A percentile compares a stretch with the other conserved stretches of the same genome.
These are phyloP conservation scores for Warburgia ugandensis DNA, from an alignment of 164 flowering plant species.

Conservation along the genomic window DNA sequence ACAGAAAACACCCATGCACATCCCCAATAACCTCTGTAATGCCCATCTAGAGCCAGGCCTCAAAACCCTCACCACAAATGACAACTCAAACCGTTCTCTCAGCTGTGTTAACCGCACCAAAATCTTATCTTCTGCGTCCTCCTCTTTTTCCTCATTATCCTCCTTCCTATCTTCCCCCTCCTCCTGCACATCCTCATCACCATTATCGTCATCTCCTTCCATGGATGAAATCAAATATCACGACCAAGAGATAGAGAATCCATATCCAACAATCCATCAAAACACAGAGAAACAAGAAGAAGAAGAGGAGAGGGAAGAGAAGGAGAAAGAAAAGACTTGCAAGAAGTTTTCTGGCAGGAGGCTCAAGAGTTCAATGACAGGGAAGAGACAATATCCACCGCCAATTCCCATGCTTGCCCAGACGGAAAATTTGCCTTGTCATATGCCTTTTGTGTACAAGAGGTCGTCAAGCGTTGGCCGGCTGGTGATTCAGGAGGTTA, in stretches of 20 bases:
- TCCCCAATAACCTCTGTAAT: too few species aligned
- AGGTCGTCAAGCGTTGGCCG: constrained; percentile 24
- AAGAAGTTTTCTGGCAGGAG: not conserved
- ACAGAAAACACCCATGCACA: too few species aligned
- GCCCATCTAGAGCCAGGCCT: too few species aligned
- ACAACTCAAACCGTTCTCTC: too few species aligned
- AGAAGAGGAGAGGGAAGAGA: constrained; percentile 3
- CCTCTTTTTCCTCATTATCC: too few species aligned
- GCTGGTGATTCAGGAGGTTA: constrained; percentile 27
- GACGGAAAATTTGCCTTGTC: constrained; percentile 22
- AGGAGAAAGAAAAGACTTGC: not conserved
- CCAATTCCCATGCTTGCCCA: constrained; percentile 30
- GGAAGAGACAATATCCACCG: constrained; percentile 32
- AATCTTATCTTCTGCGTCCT: not conserved
- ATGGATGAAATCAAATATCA: not conserved
- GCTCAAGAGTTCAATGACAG: not conserved
- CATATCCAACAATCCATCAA: not conserved
- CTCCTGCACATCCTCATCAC: not conserved
- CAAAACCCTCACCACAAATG: too few species aligned
- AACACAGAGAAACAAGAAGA: constrained; percentile 1
- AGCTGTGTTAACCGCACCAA: constrained; percentile 4
- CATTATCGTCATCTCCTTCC: too few species aligned
- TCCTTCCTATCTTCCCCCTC: not conserved
- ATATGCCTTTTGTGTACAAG: constrained; percentile 36
- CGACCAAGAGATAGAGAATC: not conserved